A percentile compares a stretch with the other conserved stretches of the same genome.
These are phyloP conservation scores for Adansonia grandidieri DNA, from an alignment of 441 rosid species.

Conservation along the genomic window DNA sequence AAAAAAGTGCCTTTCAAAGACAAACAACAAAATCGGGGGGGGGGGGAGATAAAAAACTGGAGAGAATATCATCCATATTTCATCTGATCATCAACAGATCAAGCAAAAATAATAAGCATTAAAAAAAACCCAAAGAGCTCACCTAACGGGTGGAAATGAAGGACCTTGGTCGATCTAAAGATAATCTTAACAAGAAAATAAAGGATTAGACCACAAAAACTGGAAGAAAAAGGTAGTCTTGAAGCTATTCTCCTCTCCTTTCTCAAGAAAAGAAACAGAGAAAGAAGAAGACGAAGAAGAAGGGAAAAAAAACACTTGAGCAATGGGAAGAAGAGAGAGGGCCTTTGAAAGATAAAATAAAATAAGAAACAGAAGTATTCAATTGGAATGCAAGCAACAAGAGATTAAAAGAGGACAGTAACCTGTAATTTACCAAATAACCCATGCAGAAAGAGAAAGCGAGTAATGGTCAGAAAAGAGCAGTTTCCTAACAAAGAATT, in stretches of 20 bases:
- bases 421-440: slow-evolving; percentile 53
- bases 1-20: neutral
- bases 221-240: slow-evolving; percentile 14
- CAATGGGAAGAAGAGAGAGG: slow-evolving; percentile 32
- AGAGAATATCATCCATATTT: slow-evolving; percentile 20
- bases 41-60: neutral
- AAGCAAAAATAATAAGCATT: slow-evolving; percentile 17
- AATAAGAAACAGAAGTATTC: neutral
- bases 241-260: slow-evolving; percentile 34
- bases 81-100: slow-evolving; percentile 36
- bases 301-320: slow-evolving; percentile 2
- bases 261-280: slow-evolving; percentile 38
- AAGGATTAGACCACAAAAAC: slow-evolving; percentile 19
- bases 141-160: slow-evolving; percentile 33
- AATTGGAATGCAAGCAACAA: neutral
- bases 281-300: slow-evolving; percentile 26
- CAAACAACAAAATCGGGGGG: slow-evolving; percentile 1
- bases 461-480: slow-evolving; percentile 8
- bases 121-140: slow-evolving; percentile 29
- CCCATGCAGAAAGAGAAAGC: slow-evolving; percentile 28
- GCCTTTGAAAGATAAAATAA: slow-evolving; percentile 31
- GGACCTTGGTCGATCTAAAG: slow-evolving; percentile 51
- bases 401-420: slow-evolving; percentile 22
- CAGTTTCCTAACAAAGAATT: slow-evolving; percentile 38
- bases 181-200: slow-evolving; percentile 30